Base-by-base conservation (phyloP, 1,284 basidiomycete genomes). In the Papiliotrema laurentii region DNA sequence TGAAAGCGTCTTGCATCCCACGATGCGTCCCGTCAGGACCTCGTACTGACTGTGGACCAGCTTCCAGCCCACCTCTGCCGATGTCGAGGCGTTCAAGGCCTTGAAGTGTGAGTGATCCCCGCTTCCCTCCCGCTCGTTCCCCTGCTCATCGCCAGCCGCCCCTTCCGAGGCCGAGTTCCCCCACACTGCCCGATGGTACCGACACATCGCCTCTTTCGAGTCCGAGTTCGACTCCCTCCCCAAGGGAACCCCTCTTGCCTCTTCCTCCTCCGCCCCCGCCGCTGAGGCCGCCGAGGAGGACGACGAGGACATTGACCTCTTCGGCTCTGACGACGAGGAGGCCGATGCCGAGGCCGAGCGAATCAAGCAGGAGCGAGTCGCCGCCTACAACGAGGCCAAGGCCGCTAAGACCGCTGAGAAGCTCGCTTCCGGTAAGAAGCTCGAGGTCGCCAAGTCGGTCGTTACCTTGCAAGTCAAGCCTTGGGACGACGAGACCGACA, bases 401-500 rank as follows among this genome's bases (percentile, higher is more conserved):
- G 90, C 90, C 26, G 80, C 78, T 70, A 97, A 97, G 80, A 83
- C 86, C 59, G 66, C 67, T 49, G 75, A 76, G 64, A 77, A 76
- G 63, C 60, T 71, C 36, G 72, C 77, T 43, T 68, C 72, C 46
- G 72, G 70, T 51, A 91, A 92, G 79, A 79, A 84, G 41, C 76
- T 72, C 47, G 71, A 66, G 49, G 72, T 83, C 54, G 92, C 91
- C 71, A 97, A 97, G 89, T 91, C 56, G 45, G 78, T 78, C 49
- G 72, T 74, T 53, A 98, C 96, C 47, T 78, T 97, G 65, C 92
- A 97, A 63, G 91, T 98, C 59, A 98, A 97, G 79, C 94, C 93
- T 42, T 94, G 93, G 94, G 94, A 98, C 73, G 93, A 97, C 74
- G 92, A 97, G 80, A 99, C 94, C 53, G 89, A 97, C 78, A 92